Percentiles rank a stretch among this genome's conserved stretches.
Evolutionary conservation across 2,329 filamentous ascomycete species (phyloP).

Genomic region (Fusarium haematococcum): DNA sequence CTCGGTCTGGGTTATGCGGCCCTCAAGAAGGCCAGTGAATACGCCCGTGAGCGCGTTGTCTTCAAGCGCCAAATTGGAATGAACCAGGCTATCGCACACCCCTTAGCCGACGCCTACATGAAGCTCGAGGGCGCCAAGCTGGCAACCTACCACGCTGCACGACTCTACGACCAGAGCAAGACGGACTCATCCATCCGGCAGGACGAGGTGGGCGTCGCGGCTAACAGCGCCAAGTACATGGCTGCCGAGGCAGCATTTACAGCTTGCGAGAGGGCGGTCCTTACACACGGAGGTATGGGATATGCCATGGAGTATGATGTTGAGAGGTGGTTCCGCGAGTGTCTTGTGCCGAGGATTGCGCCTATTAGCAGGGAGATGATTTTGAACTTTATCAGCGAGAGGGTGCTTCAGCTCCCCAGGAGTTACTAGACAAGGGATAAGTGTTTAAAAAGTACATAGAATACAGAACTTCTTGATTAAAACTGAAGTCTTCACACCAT

Average conservation of each 20-base stretch:
- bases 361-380: conserved; percentile 80
- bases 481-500: not conserved
- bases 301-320: conserved; percentile 75
- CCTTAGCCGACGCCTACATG: conserved; percentile 74
- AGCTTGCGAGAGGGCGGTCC: conserved; percentile 70
- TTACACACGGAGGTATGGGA: conserved; percentile 73
- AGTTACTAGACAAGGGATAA: conserved; percentile 66
- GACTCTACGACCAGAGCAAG: conserved; percentile 68
- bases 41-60: conserved; percentile 74
- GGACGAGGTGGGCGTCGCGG: conserved; percentile 71
- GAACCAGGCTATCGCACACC: conserved; percentile 75
- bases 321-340: conserved; percentile 74
- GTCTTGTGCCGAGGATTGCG: conserved; percentile 72
- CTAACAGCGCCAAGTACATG: conserved; percentile 78
- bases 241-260: conserved; percentile 73
- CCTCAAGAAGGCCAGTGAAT: conserved; percentile 69
- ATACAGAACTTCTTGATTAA: not conserved
- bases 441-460: not conserved
- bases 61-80: conserved; percentile 74
- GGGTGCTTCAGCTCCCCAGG: conserved; percentile 72
- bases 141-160: conserved; percentile 73
- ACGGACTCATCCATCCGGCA: conserved; percentile 64
- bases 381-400: conserved; percentile 78
- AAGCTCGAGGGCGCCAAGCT: conserved; percentile 73
- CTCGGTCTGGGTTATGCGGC: conserved; percentile 83